Evolutionary conservation across 768 basidiomycete species (phyloP), one percentile per base, ranked within the genome.

Genomic region (Podaxis sp.): DNA sequence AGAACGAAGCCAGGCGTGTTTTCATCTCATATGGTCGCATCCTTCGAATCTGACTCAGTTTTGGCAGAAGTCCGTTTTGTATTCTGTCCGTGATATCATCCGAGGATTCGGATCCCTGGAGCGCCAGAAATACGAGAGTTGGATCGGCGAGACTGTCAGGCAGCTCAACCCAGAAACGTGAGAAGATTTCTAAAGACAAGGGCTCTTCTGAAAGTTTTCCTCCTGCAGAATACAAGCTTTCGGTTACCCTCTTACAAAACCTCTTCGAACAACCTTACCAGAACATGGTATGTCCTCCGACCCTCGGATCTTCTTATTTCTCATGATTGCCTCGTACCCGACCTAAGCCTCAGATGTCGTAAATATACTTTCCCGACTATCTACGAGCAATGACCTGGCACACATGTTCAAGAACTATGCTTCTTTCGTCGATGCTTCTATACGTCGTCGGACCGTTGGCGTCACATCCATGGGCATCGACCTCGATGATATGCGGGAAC

Each of bases 241-340:
- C 7, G 72, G 81, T n/a, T 89, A 84, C 68, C 86, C 88, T 7
- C 71, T 88, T 17, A 83, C 87, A 6, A 80, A 80, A 33, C 87
- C 88, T 6, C 88, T 85, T 69, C 87, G 87, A 5, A 67, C 70
- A 3, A 77, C 84, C 53, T 80, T 83, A 68, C 70, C 71, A 6
- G n/a, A 65, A n/a, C 52, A 52, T 19, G 57, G 53, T 52, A 22
- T 13, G 49, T 40, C 28, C 52, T 53, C 28, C 24, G 33, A 49
- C 36, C 55, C 42, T 44, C n/a, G n/a, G 19, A 26, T 57, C 57
- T 5, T 52, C 26, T 4, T 36, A 11, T 22, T 42, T 24, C 13
- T 46, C 22, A 28, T 51, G 5, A 3, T 33, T 40, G 59, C 24
- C 39, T 28, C 28, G 24, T 12, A 7, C 42, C 12, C 24, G 30